Percentiles rank a stretch among this genome's conserved stretches.
Evolutionary conservation across 805 yeast genomes (phyloP).

Genomic region (Pichia ethanolica): DNA sequence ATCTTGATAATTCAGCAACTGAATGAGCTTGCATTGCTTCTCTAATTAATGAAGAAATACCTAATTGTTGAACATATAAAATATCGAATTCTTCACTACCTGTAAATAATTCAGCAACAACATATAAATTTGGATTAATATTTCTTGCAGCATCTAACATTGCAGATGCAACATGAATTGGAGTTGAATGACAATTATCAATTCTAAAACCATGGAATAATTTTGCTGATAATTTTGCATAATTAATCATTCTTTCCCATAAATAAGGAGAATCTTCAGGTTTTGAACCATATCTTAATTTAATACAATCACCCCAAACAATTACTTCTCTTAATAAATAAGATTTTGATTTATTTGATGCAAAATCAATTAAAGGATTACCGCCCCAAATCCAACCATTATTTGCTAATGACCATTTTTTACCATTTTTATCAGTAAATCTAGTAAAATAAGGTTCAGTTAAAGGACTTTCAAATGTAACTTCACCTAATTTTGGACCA

Average conservation of each 20-base stretch:
- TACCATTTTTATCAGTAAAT: constrained; percentile 46
- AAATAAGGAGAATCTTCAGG: constrained; percentile 82
- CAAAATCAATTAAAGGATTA: constrained; percentile 88
- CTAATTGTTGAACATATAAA: constrained; percentile 82
- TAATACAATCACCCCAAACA: constrained; percentile 97
- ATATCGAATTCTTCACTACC: constrained; percentile 91
- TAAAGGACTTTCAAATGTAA: constrained; percentile 51
- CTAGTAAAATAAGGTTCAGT: constrained; percentile 86
- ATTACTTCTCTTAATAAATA: constrained; percentile 88
- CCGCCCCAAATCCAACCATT: constrained; percentile 99
- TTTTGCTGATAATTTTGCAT: constrained; percentile 63
- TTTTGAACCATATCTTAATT: constrained; percentile 71
- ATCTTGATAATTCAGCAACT: constrained; percentile 74
- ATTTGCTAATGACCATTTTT: constrained; percentile 71
- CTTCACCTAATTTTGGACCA: constrained; percentile 75
- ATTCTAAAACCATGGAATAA: constrained; percentile 83
- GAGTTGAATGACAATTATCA: constrained; percentile 95
- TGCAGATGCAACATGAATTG: constrained; percentile 87
- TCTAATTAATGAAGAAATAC: constrained; percentile 80
- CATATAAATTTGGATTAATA: constrained; percentile 78
- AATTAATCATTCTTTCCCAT: constrained; percentile 83
- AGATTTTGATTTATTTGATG: constrained; percentile 68
- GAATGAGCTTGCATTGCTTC: constrained; percentile 98
- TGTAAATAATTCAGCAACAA: constrained; percentile 89
- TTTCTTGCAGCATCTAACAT: constrained; percentile 81